A percentile compares a stretch with the other conserved stretches of the same genome.
Evolutionary conservation across 2,329 filamentous ascomycete species (phyloP).

Genomic region (Colletotrichum lentis): DNA sequence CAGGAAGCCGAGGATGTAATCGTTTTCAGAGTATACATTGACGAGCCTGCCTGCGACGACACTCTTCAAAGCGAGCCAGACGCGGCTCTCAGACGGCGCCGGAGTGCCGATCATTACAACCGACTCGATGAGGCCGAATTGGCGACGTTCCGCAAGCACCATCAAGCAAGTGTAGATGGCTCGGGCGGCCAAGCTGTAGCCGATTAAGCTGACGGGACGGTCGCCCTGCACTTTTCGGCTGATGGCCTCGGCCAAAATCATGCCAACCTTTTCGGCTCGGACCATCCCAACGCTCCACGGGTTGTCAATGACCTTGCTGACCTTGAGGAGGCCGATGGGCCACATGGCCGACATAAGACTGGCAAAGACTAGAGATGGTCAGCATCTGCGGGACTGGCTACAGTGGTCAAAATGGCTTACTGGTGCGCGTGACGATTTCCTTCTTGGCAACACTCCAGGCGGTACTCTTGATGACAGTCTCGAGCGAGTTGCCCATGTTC

Average conservation of each 20-base stretch:
- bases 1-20: constrained; percentile 87
- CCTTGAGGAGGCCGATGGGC: constrained; percentile 70
- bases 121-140: constrained; percentile 87
- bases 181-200: constrained; percentile 82
- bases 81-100: constrained; percentile 72
- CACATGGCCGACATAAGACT: constrained; percentile 67
- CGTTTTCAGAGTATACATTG: constrained; percentile 88
- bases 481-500: constrained; percentile 80
- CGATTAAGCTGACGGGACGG: constrained; percentile 79
- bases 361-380: constrained; percentile 56
- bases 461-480: constrained; percentile 77
- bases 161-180: constrained; percentile 86
- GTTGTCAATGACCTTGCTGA: constrained; percentile 81
- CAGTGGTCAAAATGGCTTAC: constrained; percentile 49
- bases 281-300: constrained; percentile 80
- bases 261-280: constrained; percentile 75
- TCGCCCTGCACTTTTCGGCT: constrained; percentile 85
- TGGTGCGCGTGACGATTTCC: constrained; percentile 56
- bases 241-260: constrained; percentile 80
- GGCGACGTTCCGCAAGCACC: constrained; percentile 78
- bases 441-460: constrained; percentile 78
- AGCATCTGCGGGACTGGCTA: not conserved
- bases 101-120: constrained; percentile 86
- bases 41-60: constrained; percentile 85
- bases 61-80: constrained; percentile 80